These are phyloP conservation scores for Schizophyllum commune DNA, from an alignment of 1,284 basidiomycete species.

Conservation along the genomic window DNA sequence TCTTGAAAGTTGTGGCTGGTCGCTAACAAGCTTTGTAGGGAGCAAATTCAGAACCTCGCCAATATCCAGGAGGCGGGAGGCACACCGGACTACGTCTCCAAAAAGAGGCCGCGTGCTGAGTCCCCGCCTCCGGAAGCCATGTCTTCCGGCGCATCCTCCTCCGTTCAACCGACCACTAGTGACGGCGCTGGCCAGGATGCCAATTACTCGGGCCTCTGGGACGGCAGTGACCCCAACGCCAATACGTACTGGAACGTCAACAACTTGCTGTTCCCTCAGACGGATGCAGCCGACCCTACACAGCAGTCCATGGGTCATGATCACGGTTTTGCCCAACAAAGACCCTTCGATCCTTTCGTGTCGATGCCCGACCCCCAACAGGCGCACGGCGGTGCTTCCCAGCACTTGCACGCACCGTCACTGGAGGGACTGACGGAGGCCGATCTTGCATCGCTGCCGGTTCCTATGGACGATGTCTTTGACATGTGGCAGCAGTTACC, in stretches of 20 bases:
- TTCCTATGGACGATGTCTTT: neutral
- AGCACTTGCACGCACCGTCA: neutral
- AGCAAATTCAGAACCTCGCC: neutral
- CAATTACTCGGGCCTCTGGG: neutral
- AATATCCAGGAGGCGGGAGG: neutral
- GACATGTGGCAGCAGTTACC: neutral
- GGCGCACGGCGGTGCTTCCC: no score
- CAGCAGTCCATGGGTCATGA: neutral
- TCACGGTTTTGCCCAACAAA: no score
- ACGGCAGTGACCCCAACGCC: neutral
- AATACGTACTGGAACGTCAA: neutral
- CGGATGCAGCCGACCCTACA: neutral
- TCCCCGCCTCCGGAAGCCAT: neutral
- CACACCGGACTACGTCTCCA: neutral
- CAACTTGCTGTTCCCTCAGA: neutral
- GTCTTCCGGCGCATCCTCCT: no score
- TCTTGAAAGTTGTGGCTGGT: neutral
- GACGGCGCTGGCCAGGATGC: neutral
- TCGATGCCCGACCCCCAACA: neutral
- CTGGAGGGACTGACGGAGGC: neutral
- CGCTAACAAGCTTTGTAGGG: neutral
- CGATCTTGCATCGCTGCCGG: neutral
- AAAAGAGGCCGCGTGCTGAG: neutral
- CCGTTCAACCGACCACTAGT: no score
- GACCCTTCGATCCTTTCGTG: neutral